Conservation (phyloP, 1,284 basidiomycete species). For the Cystobasidium pallidum region DNA sequence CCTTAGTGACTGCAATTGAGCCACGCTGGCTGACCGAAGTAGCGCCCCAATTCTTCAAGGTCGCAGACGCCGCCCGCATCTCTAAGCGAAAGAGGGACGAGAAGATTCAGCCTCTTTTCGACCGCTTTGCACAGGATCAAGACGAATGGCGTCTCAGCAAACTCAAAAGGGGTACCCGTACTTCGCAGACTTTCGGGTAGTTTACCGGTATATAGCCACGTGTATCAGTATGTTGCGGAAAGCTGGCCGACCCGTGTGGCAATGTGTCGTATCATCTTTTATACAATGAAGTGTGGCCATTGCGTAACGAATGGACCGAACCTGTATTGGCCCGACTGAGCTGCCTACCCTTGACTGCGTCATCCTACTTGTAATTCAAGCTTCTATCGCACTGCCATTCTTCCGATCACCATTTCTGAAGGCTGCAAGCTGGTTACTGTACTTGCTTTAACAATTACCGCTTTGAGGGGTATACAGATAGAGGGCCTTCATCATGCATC, state of each 20-base stretch:
- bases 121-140: conserved; percentile 73
- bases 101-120: conserved; percentile 91
- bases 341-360: too few species aligned
- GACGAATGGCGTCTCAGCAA: conserved; percentile 36
- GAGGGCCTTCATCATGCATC: conserved; percentile 28
- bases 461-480: too few species aligned
- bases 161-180: conserved; percentile 27
- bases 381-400: not conserved
- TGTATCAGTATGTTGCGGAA: not conserved
- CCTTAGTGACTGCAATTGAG: conserved; percentile 93
- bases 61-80: conserved; percentile 93
- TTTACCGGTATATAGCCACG: not conserved
- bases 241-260: not conserved
- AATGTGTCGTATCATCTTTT: not conserved
- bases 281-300: not conserved
- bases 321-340: too few species aligned
- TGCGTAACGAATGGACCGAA: too few species aligned
- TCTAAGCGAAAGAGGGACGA: conserved; percentile 96
- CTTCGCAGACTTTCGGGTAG: conserved; percentile 36
- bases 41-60: conserved; percentile 96
- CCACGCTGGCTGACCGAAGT: conserved; percentile 99
- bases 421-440: too few species aligned
- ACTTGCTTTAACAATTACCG: too few species aligned
- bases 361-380: too few species aligned
- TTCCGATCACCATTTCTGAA: not conserved